Conservation (phyloP, 345 rosid genomes). For the Eutrema yunnanense region DNA sequence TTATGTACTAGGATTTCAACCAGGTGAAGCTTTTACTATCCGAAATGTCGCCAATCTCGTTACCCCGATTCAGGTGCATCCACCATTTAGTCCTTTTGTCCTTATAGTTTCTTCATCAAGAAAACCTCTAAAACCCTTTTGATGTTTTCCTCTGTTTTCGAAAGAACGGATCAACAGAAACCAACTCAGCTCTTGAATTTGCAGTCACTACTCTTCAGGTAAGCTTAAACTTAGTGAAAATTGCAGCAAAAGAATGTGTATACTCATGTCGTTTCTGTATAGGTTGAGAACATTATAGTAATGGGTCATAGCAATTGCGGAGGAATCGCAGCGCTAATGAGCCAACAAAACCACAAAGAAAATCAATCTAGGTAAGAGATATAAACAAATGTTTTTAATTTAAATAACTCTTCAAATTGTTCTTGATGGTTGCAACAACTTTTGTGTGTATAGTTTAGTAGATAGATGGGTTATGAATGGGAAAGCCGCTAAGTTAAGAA, state of each 20-base stretch:
- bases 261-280: slow-evolving; percentile 10
- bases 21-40: slow-evolving; percentile 88
- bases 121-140: not conserved
- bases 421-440: not conserved
- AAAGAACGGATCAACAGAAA: slow-evolving; percentile 88
- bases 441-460: slow-evolving; percentile 44
- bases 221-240: slow-evolving; percentile 22
- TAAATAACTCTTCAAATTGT: not conserved
- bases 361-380: slow-evolving; percentile 48
- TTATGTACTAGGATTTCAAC: slow-evolving; percentile 74
- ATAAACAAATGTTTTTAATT: not conserved
- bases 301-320: slow-evolving; percentile 90
- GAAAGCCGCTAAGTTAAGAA: slow-evolving; percentile 60
- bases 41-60: slow-evolving; percentile 93
- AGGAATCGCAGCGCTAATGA: slow-evolving; percentile 86
- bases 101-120: not conserved
- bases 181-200: slow-evolving; percentile 90
- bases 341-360: slow-evolving; percentile 53
- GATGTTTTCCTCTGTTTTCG: not conserved
- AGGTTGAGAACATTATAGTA: slow-evolving; percentile 83
- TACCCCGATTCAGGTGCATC: slow-evolving; percentile 63
- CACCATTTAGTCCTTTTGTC: not conserved
- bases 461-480: slow-evolving; percentile 78
- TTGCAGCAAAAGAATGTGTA: not conserved
- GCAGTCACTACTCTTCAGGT: slow-evolving; percentile 75